Evolutionary conservation across 768 basidiomycete genomes (phyloP).

Genomic region (Termitomyces heimii): DNA sequence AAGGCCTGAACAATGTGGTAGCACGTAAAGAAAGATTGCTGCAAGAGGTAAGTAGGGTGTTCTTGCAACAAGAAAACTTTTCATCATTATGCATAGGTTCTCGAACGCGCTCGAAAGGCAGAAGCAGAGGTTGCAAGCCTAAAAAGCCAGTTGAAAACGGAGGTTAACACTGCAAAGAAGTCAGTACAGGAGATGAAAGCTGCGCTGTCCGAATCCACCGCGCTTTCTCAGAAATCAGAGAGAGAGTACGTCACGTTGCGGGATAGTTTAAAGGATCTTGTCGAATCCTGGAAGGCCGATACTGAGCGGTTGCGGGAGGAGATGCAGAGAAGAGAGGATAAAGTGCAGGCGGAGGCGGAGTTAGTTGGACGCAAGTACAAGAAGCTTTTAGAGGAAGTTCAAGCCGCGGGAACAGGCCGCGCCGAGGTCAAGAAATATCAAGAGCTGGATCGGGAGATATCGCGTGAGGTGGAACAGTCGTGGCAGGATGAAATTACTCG

Average conservation of each 20-base stretch:
- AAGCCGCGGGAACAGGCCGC: constrained; percentile 40
- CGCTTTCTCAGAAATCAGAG: constrained; percentile 74
- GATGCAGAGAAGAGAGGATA: constrained; percentile 70
- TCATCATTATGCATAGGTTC: constrained; percentile 37
- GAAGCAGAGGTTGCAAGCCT: constrained; percentile 68
- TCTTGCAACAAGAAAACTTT: background rate
- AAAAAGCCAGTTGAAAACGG: constrained; percentile 68
- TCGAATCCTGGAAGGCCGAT: constrained; percentile 70
- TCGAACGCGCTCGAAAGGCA: constrained; percentile 82
- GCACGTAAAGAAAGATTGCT: constrained; percentile 80
- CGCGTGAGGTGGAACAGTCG: constrained; percentile 52
- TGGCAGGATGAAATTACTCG: constrained; percentile 52
- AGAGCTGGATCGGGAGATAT: constrained; percentile 41
- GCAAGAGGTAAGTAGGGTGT: constrained; percentile 59
- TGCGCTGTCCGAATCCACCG: constrained; percentile 65
- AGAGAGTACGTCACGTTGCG: constrained; percentile 78
- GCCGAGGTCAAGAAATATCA: constrained; percentile 43
- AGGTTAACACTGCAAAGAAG: constrained; percentile 69
- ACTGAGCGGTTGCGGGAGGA: constrained; percentile 67
- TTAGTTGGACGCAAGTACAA: constrained; percentile 64
- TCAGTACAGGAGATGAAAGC: constrained; percentile 76
- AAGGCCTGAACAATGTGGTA: constrained; percentile 83
- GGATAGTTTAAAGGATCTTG: constrained; percentile 69
- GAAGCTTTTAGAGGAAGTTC: constrained; percentile 56
- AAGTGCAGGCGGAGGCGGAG: constrained; percentile 62